phyloP scores from a whole-genome alignment of 352 stramenopile species.

The Globisporangium irregulare region DNA sequence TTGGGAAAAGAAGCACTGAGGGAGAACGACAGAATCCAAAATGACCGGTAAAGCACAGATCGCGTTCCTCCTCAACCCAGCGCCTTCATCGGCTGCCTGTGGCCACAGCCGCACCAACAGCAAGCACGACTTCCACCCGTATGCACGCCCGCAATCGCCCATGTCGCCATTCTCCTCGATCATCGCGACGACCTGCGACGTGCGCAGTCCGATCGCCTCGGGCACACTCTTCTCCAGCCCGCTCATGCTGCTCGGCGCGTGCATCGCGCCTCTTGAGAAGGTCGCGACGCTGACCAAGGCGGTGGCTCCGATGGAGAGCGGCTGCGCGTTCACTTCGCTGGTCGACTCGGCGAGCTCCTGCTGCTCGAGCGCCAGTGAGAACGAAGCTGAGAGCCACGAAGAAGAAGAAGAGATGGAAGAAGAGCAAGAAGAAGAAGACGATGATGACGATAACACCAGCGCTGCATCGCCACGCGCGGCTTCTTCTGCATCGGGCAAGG shows the following conservation, averaged over 20 bases:
- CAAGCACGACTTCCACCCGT: constrained; percentile 8
- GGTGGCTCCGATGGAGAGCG: constrained; percentile 10
- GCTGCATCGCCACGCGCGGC: neutral
- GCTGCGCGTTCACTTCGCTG: constrained; percentile 10
- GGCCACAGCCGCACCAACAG: constrained; percentile 8
- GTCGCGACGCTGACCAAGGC: constrained; percentile 1
- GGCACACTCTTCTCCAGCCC: constrained; percentile 25
- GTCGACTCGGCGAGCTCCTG: constrained; percentile 15
- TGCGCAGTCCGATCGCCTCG: constrained; percentile 18
- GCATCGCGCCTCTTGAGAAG: constrained; percentile 31
- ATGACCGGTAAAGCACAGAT: constrained; percentile 45
- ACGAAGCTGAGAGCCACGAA: constrained; percentile 24
- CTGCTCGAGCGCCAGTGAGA: constrained; percentile 18
- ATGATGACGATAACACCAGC: constrained; percentile 9
- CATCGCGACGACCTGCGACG: constrained; percentile 20
- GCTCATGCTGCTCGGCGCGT: constrained; percentile 32
- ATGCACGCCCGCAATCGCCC: constrained; percentile 9
- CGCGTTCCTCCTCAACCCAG: constrained; percentile 42
- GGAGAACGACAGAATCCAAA: constrained; percentile 16
- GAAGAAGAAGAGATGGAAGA: constrained; percentile 29
- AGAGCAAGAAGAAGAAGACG: constrained; percentile 13
- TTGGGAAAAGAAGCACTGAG: too few species aligned
- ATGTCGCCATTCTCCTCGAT: constrained; percentile 20
- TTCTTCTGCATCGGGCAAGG: neutral
- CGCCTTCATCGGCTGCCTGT: constrained; percentile 10